Evolutionary conservation across 2,329 filamentous ascomycete species (phyloP).

Genomic region (Ilyonectria robusta): DNA sequence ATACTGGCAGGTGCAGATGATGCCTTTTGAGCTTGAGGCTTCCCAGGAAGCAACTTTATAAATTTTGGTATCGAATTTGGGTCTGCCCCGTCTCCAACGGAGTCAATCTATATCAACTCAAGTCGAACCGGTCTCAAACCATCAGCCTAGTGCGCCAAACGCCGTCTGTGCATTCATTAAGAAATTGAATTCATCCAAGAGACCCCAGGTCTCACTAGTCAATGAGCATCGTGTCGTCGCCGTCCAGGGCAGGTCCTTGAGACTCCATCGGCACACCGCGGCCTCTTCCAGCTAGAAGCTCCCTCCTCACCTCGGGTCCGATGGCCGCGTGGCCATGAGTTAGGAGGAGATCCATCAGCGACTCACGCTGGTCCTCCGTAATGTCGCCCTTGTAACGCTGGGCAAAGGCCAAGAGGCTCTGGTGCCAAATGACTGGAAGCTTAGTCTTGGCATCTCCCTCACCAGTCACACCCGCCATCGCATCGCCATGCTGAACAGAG

Average conservation of each 20-base stretch:
- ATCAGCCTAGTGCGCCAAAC: conserved; percentile 42
- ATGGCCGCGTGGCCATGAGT: conserved; percentile 89
- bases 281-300: conserved; percentile 89
- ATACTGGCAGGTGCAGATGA: neutral
- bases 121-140: conserved; percentile 41
- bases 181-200: conserved; percentile 28
- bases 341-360: conserved; percentile 87
- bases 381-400: conserved; percentile 97
- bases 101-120: conserved; percentile 42
- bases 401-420: conserved; percentile 91
- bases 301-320: conserved; percentile 90
- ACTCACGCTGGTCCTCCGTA: conserved; percentile 94
- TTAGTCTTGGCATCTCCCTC: conserved; percentile 70
- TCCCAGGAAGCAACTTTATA: conserved; percentile 22
- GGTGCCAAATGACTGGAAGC: conserved; percentile 96
- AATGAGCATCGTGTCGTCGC: conserved; percentile 93
- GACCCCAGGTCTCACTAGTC: conserved; percentile 55
- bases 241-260: conserved; percentile 70
- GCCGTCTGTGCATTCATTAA: conserved; percentile 45
- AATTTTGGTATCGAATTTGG: conserved; percentile 45
- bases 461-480: conserved; percentile 63
- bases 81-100: conserved; percentile 34
- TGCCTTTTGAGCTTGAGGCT: neutral
- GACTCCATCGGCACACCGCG: conserved; percentile 79
- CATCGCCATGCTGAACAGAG: conserved; percentile 65